Conservation (phyloP, 257 asterid species). For the Penstemon eatonii region DNA sequence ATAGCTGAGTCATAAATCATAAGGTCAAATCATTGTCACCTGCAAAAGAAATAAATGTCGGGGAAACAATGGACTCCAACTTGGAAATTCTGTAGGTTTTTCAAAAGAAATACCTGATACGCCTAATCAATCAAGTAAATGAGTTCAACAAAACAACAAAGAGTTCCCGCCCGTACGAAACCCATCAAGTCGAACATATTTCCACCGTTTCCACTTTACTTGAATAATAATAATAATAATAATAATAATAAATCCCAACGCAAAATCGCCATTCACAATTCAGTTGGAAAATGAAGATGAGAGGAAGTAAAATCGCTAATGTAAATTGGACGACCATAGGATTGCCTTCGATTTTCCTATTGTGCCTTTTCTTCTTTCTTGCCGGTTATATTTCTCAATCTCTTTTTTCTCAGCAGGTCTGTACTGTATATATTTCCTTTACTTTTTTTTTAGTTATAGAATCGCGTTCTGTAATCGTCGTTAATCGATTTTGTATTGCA, state of each 20-base stretch:
- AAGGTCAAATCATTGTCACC: neutral
- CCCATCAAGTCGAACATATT: slow-evolving; percentile 10
- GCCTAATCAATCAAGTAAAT: too few relatives aligned
- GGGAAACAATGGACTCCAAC: slow-evolving; percentile 21
- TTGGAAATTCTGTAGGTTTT: neutral
- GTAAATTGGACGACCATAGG: too few relatives aligned
- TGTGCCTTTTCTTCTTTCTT: too few relatives aligned
- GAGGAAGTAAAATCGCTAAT: too few relatives aligned
- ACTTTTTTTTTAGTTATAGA: neutral
- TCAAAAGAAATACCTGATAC: too few relatives aligned
- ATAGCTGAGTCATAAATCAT: neutral
- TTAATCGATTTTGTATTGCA: slow-evolving; percentile 31
- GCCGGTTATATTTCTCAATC: too few relatives aligned
- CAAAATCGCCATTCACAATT: too few relatives aligned
- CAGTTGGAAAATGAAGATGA: too few relatives aligned
- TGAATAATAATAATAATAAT: too few relatives aligned
- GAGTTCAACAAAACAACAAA: slow-evolving; percentile 7
- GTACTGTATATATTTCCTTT: neutral
- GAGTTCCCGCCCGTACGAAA: slow-evolving; percentile 49
- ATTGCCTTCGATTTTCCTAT: too few relatives aligned
- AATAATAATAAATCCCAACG: too few relatives aligned
- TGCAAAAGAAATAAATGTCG: slow-evolving; percentile 9
- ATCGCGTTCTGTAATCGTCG: neutral
- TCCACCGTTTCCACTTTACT: neutral
- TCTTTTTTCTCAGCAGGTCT: neutral